Conservation (phyloP, 768 basidiomycete species). For the Boletus vinaceobasis region DNA sequence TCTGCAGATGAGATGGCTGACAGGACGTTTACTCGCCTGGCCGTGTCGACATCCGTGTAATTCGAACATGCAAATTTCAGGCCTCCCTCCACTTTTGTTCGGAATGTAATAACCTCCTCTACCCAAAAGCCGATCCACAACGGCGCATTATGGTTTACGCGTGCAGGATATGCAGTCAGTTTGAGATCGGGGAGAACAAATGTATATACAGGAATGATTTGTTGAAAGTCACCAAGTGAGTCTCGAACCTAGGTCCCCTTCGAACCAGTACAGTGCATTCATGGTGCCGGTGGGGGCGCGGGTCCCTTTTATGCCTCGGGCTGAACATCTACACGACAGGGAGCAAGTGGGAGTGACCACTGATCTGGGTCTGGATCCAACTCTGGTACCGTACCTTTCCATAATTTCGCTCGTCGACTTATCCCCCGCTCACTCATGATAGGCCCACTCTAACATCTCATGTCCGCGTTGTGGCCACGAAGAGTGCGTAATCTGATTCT, state of each 20-base stretch:
- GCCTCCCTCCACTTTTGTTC: slow-evolving; percentile 87
- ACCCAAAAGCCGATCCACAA: slow-evolving; percentile 86
- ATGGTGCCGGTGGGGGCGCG: slow-evolving; percentile 12
- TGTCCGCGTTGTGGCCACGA: slow-evolving; percentile 82
- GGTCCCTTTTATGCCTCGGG: neutral
- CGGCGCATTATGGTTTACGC: slow-evolving; percentile 86
- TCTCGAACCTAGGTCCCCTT: slow-evolving; percentile 4
- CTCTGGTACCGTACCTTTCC: slow-evolving; percentile 52
- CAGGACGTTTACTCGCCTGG: neutral
- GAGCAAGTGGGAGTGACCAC: slow-evolving; percentile 91
- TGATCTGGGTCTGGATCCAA: slow-evolving; percentile 86
- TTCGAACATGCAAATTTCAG: slow-evolving; percentile 33
- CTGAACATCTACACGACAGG: slow-evolving; percentile 40
- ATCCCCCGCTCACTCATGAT: neutral
- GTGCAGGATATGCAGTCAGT: slow-evolving; percentile 86
- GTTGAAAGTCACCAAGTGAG: slow-evolving; percentile 88
- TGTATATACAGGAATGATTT: slow-evolving; percentile 94
- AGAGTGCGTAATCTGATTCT: slow-evolving; percentile 54
- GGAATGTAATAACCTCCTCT: slow-evolving; percentile 93
- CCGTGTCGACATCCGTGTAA: neutral
- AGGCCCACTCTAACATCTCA: slow-evolving; percentile 81
- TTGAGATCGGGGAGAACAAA: slow-evolving; percentile 81
- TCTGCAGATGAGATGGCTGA: slow-evolving; percentile 14
- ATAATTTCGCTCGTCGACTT: neutral
- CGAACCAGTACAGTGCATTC: neutral